phyloP scores from a whole-genome alignment of 305 asterid genomes.

The Solanum aculeatissimum region DNA sequence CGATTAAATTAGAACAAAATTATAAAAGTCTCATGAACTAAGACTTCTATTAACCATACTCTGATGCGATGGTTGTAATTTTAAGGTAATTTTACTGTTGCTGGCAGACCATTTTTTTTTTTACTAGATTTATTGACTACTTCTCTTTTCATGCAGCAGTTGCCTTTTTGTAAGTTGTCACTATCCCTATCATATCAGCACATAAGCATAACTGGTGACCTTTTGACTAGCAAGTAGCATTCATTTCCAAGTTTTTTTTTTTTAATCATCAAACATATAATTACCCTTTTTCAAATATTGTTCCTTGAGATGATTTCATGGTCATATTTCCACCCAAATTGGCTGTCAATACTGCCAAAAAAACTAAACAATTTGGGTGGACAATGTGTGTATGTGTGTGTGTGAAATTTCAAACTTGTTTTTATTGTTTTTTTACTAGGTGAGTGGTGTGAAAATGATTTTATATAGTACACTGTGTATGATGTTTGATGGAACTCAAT shows the following conservation, averaged over 20 bases:
- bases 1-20: no score
- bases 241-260: not conserved
- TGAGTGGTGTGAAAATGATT: not conserved
- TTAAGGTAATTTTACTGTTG: not conserved
- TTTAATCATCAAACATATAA: not conserved
- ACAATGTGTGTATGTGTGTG: not conserved
- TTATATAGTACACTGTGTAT: not conserved
- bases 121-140: not conserved
- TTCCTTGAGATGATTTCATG: not conserved
- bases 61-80: no score
- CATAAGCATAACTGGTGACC: not conserved
- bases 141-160: not conserved
- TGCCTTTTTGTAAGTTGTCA: not conserved
- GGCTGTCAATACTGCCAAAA: not conserved
- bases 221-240: not conserved
- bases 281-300: not conserved
- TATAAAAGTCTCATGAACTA: no score
- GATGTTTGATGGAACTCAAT: not conserved
- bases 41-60: no score
- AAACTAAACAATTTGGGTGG: not conserved
- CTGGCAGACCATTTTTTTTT: not conserved
- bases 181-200: not conserved
- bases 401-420: not conserved
- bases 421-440: not conserved
- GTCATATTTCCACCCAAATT: not conserved